Base-by-base conservation (phyloP, 2,329 filamentous ascomycete genomes). In the Alternaria arbusti region DNA sequence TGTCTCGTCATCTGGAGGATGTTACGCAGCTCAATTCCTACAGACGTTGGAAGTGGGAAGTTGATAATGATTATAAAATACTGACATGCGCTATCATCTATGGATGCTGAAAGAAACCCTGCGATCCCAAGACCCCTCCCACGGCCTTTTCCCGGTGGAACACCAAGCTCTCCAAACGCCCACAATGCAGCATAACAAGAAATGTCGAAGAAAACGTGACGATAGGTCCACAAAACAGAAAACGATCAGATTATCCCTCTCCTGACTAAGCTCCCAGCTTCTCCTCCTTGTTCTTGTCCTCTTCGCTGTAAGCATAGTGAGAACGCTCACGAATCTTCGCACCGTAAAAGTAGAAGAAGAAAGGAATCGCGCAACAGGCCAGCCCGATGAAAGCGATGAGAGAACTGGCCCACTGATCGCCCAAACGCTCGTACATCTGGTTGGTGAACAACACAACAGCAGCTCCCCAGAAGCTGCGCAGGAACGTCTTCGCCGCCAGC, bases 351-450 rank as follows among this genome's bases (percentile, higher is more conserved):
- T 91, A 97, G 81, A 97, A 97, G 25, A 92, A 79, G 77, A 90
- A 97, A 0, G 93, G 93, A 69, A 96, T 96, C 0, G 84, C 87
- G 77, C 93, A 96, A 82, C 93, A 96, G 0, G 87, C 90, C 6
- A 96, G 82, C 15, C 86, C 88, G 69, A 96, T 84, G 70, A 94
- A 94, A 0, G 87, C 92, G 9, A 96, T 81, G 10, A 96, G 84
- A 0, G 86, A 86, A 54, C 88, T 89, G 0, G 92, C 92, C 92
- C 92, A 95, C 76, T 93, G 88, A 78, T 93, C 85, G 9, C 89
- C 89, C 13, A 95, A 84, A 3, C 89, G 85, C 43, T 72, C 65
- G 61, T 80, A 81, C 92, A 96, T 95, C 79, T 95, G 91, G 68
- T 86, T 85, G 0, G 92, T 95, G 80, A 96, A 96, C 1, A 96